Conservation (phyloP, 371 early-diverging fungal genomes). For the Mortierella sp. region DNA sequence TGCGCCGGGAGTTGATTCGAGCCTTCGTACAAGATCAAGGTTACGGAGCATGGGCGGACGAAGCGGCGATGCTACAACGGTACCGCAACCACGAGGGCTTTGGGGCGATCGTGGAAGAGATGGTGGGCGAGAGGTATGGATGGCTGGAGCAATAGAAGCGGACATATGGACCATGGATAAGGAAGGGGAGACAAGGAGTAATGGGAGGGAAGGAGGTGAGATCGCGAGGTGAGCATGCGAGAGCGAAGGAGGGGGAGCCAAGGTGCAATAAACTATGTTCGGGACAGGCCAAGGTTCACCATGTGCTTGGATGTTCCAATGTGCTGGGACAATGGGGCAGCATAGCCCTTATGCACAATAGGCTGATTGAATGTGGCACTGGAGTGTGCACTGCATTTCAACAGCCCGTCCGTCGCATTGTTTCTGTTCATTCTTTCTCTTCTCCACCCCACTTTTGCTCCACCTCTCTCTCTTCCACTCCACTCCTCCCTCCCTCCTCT, state of each 20-base stretch:
- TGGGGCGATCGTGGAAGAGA: slow-evolving; percentile 5
- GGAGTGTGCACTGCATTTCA: neutral
- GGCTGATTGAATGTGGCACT: too few relatives aligned
- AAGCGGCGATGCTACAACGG: slow-evolving; percentile 3
- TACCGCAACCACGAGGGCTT: slow-evolving; percentile 22
- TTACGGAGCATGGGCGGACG: neutral
- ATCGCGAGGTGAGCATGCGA: too few relatives aligned
- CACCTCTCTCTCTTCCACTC: neutral
- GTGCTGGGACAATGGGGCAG: too few relatives aligned
- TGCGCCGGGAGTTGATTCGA: slow-evolving; percentile 20
- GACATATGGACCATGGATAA: too few relatives aligned
- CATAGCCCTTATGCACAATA: too few relatives aligned
- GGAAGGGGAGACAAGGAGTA: too few relatives aligned
- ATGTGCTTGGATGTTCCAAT: too few relatives aligned
- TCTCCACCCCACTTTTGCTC: neutral
- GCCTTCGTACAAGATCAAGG: slow-evolving; percentile 7
- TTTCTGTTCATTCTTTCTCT: neutral
- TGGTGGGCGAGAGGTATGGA: slow-evolving; percentile 8
- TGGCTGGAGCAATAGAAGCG: neutral
- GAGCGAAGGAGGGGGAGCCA: too few relatives aligned
- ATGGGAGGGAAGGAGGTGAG: too few relatives aligned
- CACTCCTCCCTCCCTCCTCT: neutral
- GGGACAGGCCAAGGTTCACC: too few relatives aligned
- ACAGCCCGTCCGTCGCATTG: neutral
- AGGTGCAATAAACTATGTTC: too few relatives aligned